These are phyloP conservation scores for Flaveria trinervia DNA, from an alignment of 129 eudicot species.

Conservation along the genomic window DNA sequence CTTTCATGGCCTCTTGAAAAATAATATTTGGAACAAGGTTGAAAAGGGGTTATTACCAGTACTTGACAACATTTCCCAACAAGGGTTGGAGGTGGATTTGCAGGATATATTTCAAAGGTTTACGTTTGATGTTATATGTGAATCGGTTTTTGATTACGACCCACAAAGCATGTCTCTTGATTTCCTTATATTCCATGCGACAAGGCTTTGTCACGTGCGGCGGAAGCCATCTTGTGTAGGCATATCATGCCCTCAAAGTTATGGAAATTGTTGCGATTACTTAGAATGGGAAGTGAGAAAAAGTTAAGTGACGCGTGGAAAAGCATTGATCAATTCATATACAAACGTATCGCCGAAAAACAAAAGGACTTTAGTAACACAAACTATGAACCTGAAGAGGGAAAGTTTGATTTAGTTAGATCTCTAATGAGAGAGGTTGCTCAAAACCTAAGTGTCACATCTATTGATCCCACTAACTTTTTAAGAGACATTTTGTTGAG, in stretches of 20 bases:
- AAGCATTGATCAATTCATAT: constrained; percentile 31
- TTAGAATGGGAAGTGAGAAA: constrained; percentile 45
- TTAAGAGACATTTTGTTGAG: constrained; percentile 24
- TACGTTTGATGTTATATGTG: constrained; percentile 36
- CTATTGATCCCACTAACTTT: not conserved
- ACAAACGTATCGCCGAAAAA: not conserved
- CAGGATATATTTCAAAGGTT: constrained; percentile 29
- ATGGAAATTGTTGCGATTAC: constrained; percentile 44
- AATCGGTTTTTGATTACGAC: constrained; percentile 34
- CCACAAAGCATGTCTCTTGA: constrained; percentile 33
- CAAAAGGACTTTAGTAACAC: not conserved
- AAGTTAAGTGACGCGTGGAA: constrained; percentile 28
- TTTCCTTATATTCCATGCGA: constrained; percentile 24
- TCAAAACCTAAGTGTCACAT: not conserved
- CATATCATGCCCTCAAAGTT: constrained; percentile 37
- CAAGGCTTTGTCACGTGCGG: not conserved
- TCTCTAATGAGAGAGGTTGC: not conserved
- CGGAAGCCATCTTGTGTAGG: constrained; percentile 36
- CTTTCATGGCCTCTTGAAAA: constrained; percentile 8
- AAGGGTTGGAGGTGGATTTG: constrained; percentile 32
- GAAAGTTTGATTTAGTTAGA: not conserved
- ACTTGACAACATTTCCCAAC: not conserved
- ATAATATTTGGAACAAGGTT: not conserved
- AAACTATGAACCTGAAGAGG: not conserved
- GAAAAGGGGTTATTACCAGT: constrained; percentile 5